A percentile compares a stretch with the other conserved stretches of the same genome.
These are phyloP conservation scores for Globisporangium orthogonon DNA, from an alignment of 352 stramenopile species.

Conservation along the genomic window DNA sequence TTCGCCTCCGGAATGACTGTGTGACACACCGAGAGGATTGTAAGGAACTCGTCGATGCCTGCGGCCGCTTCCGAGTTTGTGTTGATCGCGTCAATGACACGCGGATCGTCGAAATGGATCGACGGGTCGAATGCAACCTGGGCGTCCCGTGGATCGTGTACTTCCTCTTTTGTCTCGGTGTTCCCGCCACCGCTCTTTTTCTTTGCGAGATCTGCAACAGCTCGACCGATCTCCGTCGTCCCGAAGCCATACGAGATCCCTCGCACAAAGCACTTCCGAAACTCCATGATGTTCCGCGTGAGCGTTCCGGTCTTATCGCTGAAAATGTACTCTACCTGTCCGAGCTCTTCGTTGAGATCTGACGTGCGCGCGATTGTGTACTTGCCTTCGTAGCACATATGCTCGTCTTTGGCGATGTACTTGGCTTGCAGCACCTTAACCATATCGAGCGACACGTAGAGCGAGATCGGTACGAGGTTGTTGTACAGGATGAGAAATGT, in stretches of 20 bases:
- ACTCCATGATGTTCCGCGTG: constrained; percentile 98
- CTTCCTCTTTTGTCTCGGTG: constrained; percentile 4
- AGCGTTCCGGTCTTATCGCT: constrained; percentile 98
- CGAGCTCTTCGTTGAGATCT: constrained; percentile 90
- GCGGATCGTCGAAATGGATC: constrained; percentile 71
- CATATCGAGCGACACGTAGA: constrained; percentile 97
- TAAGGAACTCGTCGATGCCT: constrained; percentile 65
- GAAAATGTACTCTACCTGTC: constrained; percentile 97
- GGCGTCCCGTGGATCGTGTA: constrained; percentile 36
- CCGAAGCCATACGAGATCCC: constrained; percentile 83
- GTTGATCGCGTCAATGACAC: constrained; percentile 40
- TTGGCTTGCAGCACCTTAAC: constrained; percentile 85
- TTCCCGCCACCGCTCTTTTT: constrained; percentile 10
- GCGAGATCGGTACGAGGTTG: constrained; percentile 96
- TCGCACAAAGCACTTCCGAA: constrained; percentile 87
- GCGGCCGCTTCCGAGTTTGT: constrained; percentile 13
- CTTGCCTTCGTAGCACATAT: constrained; percentile 86
- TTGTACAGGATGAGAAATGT: constrained; percentile 95
- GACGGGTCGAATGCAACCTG: constrained; percentile 55
- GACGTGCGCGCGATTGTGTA: constrained; percentile 80
- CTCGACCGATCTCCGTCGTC: constrained; percentile 68
- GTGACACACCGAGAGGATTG: constrained; percentile 64
- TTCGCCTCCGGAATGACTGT: constrained; percentile 70
- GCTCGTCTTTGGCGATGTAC: constrained; percentile 47
- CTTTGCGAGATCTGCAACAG: constrained; percentile 41